These are phyloP conservation scores for Hypsizygus marmoreus DNA, from an alignment of 768 basidiomycete species.

Conservation along the genomic window DNA sequence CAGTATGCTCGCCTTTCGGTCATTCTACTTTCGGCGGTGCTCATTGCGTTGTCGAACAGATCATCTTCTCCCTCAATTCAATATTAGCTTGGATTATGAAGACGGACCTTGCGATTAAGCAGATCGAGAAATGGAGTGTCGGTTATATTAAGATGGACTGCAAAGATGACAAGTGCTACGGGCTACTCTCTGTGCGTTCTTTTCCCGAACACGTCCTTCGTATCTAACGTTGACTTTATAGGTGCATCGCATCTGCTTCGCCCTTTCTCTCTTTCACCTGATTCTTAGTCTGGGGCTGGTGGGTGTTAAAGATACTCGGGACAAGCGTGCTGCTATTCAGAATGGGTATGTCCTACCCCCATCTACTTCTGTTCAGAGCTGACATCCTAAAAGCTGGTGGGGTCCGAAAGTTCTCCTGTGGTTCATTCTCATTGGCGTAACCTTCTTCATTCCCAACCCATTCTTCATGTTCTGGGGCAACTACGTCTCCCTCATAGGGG, in stretches of 20 bases:
- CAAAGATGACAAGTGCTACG: constrained; percentile 90
- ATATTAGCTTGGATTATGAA: constrained; percentile 98
- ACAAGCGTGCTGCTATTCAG: constrained; percentile 93
- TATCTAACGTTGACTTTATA: constrained; percentile 27
- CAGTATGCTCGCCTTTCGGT: constrained; percentile 48
- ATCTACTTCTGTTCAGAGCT: constrained; percentile 3
- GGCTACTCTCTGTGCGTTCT: constrained; percentile 82
- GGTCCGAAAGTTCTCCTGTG: constrained; percentile 93
- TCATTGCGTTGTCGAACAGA: constrained; percentile 43
- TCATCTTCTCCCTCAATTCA: constrained; percentile 95
- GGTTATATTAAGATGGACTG: constrained; percentile 99
- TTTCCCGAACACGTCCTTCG: not conserved
- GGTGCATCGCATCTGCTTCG: constrained; percentile 97
- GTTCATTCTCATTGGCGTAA: constrained; percentile 75
- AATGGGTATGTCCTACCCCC: constrained; percentile 69
- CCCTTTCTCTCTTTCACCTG: constrained; percentile 85
- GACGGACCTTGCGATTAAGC: constrained; percentile 81
- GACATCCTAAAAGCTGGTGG: constrained; percentile 77
- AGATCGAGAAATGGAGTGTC: constrained; percentile 90
- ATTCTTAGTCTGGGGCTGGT: constrained; percentile 78
- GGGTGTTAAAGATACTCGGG: constrained; percentile 86
- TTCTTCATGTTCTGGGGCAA: constrained; percentile 99
- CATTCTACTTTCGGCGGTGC: not conserved
- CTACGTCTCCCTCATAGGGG: constrained; percentile 88
- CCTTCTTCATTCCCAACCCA: constrained; percentile 95